phyloP scores from a whole-genome alignment of 352 stramenopile genomes.

The Nothophytophthora sp. region DNA sequence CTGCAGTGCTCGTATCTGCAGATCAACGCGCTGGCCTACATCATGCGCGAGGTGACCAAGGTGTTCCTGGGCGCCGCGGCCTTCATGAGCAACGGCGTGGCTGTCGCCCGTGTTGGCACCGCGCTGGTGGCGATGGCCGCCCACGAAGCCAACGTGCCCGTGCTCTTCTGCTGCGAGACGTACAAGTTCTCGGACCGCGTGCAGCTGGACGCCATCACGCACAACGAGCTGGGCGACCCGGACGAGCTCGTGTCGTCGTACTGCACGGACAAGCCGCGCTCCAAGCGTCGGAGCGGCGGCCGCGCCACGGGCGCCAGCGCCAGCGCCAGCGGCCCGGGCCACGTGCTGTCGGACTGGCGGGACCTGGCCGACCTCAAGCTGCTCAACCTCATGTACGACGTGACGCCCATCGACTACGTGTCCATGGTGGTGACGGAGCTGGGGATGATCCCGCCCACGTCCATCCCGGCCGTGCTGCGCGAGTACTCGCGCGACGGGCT shows the following conservation, averaged over 20 bases:
- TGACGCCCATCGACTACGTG: slow-evolving; percentile 97
- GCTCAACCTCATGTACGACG: slow-evolving; percentile 94
- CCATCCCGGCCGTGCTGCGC: slow-evolving; percentile 96
- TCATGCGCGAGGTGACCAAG: slow-evolving; percentile 97
- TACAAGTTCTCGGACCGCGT: slow-evolving; percentile 98
- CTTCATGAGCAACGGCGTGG: slow-evolving; percentile 96
- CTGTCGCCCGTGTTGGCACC: slow-evolving; percentile 91
- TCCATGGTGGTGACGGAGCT: slow-evolving; percentile 98
- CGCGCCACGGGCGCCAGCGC: slow-evolving; percentile 2
- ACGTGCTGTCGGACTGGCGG: slow-evolving; percentile 86
- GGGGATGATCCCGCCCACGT: slow-evolving; percentile 97
- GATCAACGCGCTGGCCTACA: slow-evolving; percentile 95
- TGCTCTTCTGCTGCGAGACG: slow-evolving; percentile 98
- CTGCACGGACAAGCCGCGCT: slow-evolving; percentile 52
- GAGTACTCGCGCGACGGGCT: slow-evolving; percentile 88
- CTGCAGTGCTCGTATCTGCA: slow-evolving; percentile 94
- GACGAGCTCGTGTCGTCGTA: slow-evolving; percentile 81
- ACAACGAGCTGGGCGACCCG: slow-evolving; percentile 97
- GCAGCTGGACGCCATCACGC: slow-evolving; percentile 97
- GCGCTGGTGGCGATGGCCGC: slow-evolving; percentile 93
- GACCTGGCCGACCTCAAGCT: slow-evolving; percentile 75
- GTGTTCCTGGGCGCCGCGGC: slow-evolving; percentile 94
- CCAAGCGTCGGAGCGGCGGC: slow-evolving; percentile 17
- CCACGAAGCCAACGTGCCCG: slow-evolving; percentile 91
- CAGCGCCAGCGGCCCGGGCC: slow-evolving; percentile 14